Conservation (phyloP, 2,329 filamentous ascomycete species). For the Xylogone sp. region DNA sequence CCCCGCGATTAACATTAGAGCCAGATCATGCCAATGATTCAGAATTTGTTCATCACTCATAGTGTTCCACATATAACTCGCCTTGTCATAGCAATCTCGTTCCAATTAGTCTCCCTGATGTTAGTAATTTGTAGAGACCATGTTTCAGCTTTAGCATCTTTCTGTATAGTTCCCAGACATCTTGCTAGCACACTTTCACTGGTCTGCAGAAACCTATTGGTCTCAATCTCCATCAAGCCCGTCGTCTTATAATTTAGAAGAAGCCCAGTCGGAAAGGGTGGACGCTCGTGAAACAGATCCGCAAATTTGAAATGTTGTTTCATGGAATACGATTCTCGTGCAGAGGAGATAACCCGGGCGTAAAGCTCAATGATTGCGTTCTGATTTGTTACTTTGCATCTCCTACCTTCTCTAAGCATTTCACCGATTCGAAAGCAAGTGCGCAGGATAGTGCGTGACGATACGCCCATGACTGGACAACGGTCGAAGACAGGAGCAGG, state of each 20-base stretch:
- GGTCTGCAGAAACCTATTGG: slow-evolving; percentile 35
- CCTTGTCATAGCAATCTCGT: slow-evolving; percentile 48
- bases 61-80: slow-evolving; percentile 29
- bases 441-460: slow-evolving; percentile 42
- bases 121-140: slow-evolving; percentile 42
- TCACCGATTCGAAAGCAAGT: slow-evolving; percentile 64
- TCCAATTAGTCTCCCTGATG: slow-evolving; percentile 49
- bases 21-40: not conserved
- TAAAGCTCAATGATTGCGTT: slow-evolving; percentile 61
- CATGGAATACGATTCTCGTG: slow-evolving; percentile 42
- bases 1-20: too few relatives aligned
- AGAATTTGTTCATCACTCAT: slow-evolving; percentile 18
- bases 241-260: slow-evolving; percentile 43
- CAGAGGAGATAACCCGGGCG: slow-evolving; percentile 55
- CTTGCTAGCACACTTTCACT: slow-evolving; percentile 37
- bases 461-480: slow-evolving; percentile 50
- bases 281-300: slow-evolving; percentile 56
- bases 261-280: slow-evolving; percentile 47
- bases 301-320: slow-evolving; percentile 62
- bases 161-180: slow-evolving; percentile 44
- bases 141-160: slow-evolving; percentile 32
- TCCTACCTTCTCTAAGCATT: slow-evolving; percentile 45
- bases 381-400: slow-evolving; percentile 40
- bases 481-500: slow-evolving; percentile 45
- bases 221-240: slow-evolving; percentile 42